phyloP scores from a whole-genome alignment of 2,329 filamentous ascomycete species.

The Raffaelea ambrosiae region DNA sequence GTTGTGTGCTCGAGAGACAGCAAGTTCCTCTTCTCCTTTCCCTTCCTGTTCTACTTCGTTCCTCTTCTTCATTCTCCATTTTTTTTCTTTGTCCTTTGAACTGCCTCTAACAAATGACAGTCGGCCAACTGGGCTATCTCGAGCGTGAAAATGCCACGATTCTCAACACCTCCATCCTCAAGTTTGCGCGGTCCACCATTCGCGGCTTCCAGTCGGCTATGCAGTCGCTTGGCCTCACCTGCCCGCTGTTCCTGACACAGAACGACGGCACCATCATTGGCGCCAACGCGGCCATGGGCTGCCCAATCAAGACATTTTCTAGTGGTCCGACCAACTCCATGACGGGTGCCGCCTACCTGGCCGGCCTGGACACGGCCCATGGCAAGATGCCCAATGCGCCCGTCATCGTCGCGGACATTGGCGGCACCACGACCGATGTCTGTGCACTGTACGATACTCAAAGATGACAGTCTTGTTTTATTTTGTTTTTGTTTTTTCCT shows the following conservation, averaged over 20 bases:
- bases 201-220: conserved; percentile 45
- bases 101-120: too few relatives aligned
- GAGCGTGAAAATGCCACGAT: conserved; percentile 58
- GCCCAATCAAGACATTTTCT: conserved; percentile 55
- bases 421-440: conserved; percentile 58
- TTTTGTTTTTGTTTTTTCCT: too few relatives aligned
- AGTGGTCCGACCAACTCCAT: conserved; percentile 57
- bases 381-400: conserved; percentile 13
- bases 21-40: too few relatives aligned
- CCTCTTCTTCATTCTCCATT: too few relatives aligned
- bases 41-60: too few relatives aligned
- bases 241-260: conserved; percentile 52
- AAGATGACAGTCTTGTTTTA: too few relatives aligned
- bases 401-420: conserved; percentile 53
- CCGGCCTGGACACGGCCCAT: conserved; percentile 23
- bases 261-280: conserved; percentile 55
- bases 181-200: conserved; percentile 48
- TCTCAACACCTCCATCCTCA: conserved; percentile 52
- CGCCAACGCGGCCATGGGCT: conserved; percentile 39
- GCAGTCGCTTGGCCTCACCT: conserved; percentile 35
- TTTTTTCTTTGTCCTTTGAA: too few relatives aligned
- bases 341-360: conserved; percentile 52
- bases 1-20: conserved; percentile 21
- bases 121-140: conserved; percentile 27
- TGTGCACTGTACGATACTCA: too few relatives aligned